Evolutionary conservation across 805 yeast genomes (phyloP).

Genomic region (Cyberlindnera amylophila): DNA sequence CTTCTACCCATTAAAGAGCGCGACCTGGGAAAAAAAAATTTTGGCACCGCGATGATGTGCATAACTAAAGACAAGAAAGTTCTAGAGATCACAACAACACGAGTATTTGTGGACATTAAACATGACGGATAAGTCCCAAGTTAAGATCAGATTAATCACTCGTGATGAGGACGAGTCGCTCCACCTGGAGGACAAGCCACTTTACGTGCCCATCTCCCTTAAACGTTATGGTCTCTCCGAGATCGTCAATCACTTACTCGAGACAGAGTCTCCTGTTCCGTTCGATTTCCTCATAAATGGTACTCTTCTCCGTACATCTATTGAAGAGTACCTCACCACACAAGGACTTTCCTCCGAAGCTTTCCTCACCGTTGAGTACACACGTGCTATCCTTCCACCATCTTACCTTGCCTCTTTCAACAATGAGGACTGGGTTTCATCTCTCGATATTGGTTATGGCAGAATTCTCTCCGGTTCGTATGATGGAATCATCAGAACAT

Average conservation of each 20-base stretch:
- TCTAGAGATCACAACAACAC: no score
- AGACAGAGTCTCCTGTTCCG: constrained; percentile 64
- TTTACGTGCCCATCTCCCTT: constrained; percentile 80
- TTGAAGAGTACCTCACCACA: constrained; percentile 71
- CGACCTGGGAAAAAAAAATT: no score
- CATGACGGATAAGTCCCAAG: constrained; percentile 48
- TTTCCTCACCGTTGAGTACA: constrained; percentile 77
- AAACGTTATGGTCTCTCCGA: constrained; percentile 92
- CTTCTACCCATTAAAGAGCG: no score
- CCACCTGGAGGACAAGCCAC: constrained; percentile 77
- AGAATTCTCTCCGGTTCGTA: constrained; percentile 84
- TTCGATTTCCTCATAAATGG: constrained; percentile 92
- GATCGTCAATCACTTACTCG: constrained; percentile 84
- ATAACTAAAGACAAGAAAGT: no score
- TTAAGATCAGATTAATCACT: constrained; percentile 80
- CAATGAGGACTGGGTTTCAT: constrained; percentile 94
- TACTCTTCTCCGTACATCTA: constrained; percentile 67
- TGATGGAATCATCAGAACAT: constrained; percentile 91
- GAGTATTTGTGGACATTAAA: background rate
- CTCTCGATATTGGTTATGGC: constrained; percentile 42
- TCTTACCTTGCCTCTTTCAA: constrained; percentile 80
- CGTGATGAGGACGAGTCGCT: constrained; percentile 74
- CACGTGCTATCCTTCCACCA: constrained; percentile 93
- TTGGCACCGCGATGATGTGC: no score
- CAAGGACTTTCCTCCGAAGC: constrained; percentile 83